phyloP scores from a whole-genome alignment of 805 yeast genomes.

The Starmerella floris region DNA sequence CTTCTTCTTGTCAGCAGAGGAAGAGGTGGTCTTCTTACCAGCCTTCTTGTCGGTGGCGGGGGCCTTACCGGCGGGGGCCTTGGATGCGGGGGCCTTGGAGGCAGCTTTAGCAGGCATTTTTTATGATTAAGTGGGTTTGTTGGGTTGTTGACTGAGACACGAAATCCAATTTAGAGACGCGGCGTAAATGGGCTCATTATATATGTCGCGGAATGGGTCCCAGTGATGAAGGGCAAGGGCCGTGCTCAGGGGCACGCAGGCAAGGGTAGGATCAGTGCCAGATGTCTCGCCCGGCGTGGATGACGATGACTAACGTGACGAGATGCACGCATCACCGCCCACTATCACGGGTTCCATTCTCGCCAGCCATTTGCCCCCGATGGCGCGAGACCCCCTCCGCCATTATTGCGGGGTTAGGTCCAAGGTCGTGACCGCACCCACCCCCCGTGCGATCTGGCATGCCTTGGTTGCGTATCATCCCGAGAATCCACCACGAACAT shows the following conservation, averaged over 20 bases:
- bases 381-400: no score
- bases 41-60: conserved; percentile 89
- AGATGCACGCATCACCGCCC: conserved; percentile 12
- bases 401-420: no score
- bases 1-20: conserved; percentile 70
- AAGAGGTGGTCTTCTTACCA: conserved; percentile 77
- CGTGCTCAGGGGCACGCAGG: not conserved
- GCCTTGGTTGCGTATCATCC: no score
- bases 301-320: conserved; percentile 10
- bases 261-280: conserved; percentile 11
- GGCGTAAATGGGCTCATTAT: not conserved
- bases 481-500: no score
- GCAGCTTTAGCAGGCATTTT: conserved; percentile 39
- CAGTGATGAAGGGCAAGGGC: not conserved
- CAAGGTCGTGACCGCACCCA: no score
- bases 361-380: no score
- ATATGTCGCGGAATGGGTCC: conserved; percentile 1
- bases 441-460: no score
- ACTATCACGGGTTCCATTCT: no score
- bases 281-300: not conserved
- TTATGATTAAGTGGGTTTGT: not conserved
- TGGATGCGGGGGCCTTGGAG: conserved; percentile 42
- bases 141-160: not conserved
- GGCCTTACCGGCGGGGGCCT: conserved; percentile 78
- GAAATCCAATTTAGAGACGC: not conserved